Conservation (phyloP, 768 basidiomycete genomes). For the Boletus edulis region DNA sequence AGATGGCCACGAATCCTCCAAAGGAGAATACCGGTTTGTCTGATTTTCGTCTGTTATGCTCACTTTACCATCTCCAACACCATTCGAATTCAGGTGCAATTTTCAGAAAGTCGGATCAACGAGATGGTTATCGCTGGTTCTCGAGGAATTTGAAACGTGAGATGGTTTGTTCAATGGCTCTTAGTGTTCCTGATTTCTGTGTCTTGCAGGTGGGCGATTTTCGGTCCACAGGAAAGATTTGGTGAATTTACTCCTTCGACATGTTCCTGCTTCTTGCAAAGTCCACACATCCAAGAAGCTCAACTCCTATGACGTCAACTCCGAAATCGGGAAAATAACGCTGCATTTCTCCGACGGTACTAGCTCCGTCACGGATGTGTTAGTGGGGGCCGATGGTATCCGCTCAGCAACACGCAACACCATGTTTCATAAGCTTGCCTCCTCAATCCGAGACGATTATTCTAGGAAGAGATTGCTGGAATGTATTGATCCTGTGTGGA, state of each 20-base stretch:
- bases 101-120: slow-evolving; percentile 36
- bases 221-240: slow-evolving; percentile 39
- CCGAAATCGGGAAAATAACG: slow-evolving; percentile 22
- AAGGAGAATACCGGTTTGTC: slow-evolving; percentile 21
- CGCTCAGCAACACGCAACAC: slow-evolving; percentile 33
- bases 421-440: slow-evolving; percentile 24
- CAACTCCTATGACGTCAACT: slow-evolving; percentile 23
- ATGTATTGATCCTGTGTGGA: slow-evolving; percentile 37
- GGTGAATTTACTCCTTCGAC: slow-evolving; percentile 30
- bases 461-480: slow-evolving; percentile 9
- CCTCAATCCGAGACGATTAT: background rate
- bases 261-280: slow-evolving; percentile 26
- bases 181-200: background rate
- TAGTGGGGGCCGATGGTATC: slow-evolving; percentile 45
- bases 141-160: slow-evolving; percentile 25
- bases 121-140: slow-evolving; percentile 30
- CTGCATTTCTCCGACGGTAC: slow-evolving; percentile 39
- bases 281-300: slow-evolving; percentile 38
- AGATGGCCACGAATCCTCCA: slow-evolving; percentile 14
- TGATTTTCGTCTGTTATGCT: background rate
- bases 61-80: background rate
- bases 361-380: slow-evolving; percentile 35
- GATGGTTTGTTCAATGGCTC: background rate
- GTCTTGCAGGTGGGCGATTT: slow-evolving; percentile 21
- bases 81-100: slow-evolving; percentile 14